Evolutionary conservation across 169 alveolate species (phyloP), one percentile per base, ranked within the genome.

Genomic region (Theileria orientalis): DNA sequence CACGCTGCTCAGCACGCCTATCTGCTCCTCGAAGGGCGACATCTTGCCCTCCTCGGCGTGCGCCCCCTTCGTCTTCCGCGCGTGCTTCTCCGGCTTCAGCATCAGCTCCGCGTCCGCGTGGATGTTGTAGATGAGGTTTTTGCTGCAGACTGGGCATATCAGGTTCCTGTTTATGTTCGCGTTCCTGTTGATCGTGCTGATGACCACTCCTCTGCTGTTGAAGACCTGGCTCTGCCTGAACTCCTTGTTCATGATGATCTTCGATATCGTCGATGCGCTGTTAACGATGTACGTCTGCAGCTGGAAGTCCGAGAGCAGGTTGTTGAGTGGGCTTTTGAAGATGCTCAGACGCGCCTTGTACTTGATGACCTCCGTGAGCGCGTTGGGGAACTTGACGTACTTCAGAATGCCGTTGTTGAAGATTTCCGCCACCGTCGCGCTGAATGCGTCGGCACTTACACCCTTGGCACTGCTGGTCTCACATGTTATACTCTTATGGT

Each of bases 401-500:
- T 64, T 68, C 40, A 69, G 29, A n/a, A 77, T 61, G 2, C 86
- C 86, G 32, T 35, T 51, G 57, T 41, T 33, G 82, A 77, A 77
- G 41, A 77, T 73, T 27, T 41, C 62, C 69, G 66, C 82, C 21
- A 77, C 56, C 62, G 67, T 14, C 57, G 30, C 21, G 16, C 21
- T 47, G 30, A 47, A 47, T 47, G 16, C 57, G 21, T 42, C 52
- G 30, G 41, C 73, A 42, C 52, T 14, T 8, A 6, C 46, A 19
- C 21, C 21, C 7, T 11, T 35, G 3, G 21, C 3, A 47, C 21
- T 27, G 14, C 14, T 6, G 3, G 11, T 21, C 21, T 47, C 14
- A n/a, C n/a, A n/a, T n/a, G n/a, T n/a, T n/a, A n/a, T n/a, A n/a
- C n/a, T n/a, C n/a, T n/a, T n/a, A n/a, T n/a, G n/a, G n/a, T n/a